phyloP scores from a whole-genome alignment of 1,284 basidiomycete genomes.

The Prillingera fragicola region DNA sequence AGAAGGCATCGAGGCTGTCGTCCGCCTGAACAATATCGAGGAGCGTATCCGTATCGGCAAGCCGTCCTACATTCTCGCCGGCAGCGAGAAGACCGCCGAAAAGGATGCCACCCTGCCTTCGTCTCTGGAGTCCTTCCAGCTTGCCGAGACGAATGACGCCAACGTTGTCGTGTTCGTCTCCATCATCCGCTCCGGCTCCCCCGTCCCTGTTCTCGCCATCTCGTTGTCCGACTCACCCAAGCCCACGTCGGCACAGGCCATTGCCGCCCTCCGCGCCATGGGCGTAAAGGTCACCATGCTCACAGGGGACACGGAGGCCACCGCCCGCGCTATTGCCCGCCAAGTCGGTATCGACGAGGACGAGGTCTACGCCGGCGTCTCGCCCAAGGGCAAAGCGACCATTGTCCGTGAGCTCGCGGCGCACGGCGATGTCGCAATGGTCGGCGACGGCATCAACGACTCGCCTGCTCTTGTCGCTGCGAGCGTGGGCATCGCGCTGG shows the following conservation, averaged over 20 bases:
- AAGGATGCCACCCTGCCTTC: slow-evolving; percentile 51
- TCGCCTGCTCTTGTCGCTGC: slow-evolving; percentile 93
- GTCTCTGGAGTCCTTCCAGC: slow-evolving; percentile 60
- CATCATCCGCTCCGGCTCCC: slow-evolving; percentile 48
- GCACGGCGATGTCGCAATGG: slow-evolving; percentile 78
- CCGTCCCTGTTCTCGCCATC: slow-evolving; percentile 60
- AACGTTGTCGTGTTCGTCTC: slow-evolving; percentile 80
- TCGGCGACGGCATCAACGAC: slow-evolving; percentile 99
- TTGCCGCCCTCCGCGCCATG: slow-evolving; percentile 72
- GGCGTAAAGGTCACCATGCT: slow-evolving; percentile 85
- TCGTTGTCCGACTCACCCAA: slow-evolving; percentile 81
- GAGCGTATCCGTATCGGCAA: slow-evolving; percentile 65
- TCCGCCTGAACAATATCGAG: slow-evolving; percentile 51
- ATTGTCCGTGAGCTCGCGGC: slow-evolving; percentile 65
- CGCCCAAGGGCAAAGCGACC: slow-evolving; percentile 84
- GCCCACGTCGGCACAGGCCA: slow-evolving; percentile 70
- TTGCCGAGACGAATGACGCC: slow-evolving; percentile 62
- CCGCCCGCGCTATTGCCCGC: slow-evolving; percentile 76
- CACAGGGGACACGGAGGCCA: slow-evolving; percentile 78
- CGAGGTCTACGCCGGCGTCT: slow-evolving; percentile 80
- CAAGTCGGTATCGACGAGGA: slow-evolving; percentile 76
- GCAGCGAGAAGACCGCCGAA: slow-evolving; percentile 27
- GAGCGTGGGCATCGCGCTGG: slow-evolving; percentile 91
- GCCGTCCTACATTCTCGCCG: slow-evolving; percentile 56
- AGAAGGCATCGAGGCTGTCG: slow-evolving; percentile 71